These are phyloP conservation scores for Syzygium grande DNA, from an alignment of 345 rosid genomes.

Conservation along the genomic window DNA sequence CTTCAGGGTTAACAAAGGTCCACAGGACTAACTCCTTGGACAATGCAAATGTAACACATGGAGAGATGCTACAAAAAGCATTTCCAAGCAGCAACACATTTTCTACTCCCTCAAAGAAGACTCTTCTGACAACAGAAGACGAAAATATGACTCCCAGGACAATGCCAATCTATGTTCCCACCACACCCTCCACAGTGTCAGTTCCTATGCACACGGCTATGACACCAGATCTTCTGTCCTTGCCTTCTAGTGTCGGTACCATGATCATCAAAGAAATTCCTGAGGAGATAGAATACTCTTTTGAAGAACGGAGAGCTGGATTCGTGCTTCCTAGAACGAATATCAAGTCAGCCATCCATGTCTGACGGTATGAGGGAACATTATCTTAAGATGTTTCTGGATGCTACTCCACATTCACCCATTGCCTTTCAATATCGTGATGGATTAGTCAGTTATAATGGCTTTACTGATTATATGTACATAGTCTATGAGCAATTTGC, in stretches of 20 bases:
- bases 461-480: not conserved
- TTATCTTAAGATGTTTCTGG: not conserved
- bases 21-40: slow-evolving; percentile 20
- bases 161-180: slow-evolving; percentile 41
- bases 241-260: slow-evolving; percentile 14
- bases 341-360: slow-evolving; percentile 26
- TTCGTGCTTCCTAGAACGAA: slow-evolving; percentile 26
- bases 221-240: slow-evolving; percentile 49
- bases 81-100: slow-evolving; percentile 16
- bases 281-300: slow-evolving; percentile 67
- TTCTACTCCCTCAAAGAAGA: slow-evolving; percentile 46
- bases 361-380: slow-evolving; percentile 12
- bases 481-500: not conserved
- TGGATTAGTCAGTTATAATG: not conserved
- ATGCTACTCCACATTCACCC: not conserved
- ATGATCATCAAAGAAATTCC: slow-evolving; percentile 12
- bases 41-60: slow-evolving; percentile 3
- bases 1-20: slow-evolving; percentile 39
- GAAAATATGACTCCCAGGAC: slow-evolving; percentile 64
- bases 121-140: slow-evolving; percentile 23
- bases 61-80: slow-evolving; percentile 24
- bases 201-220: slow-evolving; percentile 70
- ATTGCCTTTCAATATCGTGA: not conserved
- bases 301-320: slow-evolving; percentile 85
- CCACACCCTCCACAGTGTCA: slow-evolving; percentile 60